phyloP scores from a whole-genome alignment of 140 eudicot species.

The Anethum foeniculum region DNA sequence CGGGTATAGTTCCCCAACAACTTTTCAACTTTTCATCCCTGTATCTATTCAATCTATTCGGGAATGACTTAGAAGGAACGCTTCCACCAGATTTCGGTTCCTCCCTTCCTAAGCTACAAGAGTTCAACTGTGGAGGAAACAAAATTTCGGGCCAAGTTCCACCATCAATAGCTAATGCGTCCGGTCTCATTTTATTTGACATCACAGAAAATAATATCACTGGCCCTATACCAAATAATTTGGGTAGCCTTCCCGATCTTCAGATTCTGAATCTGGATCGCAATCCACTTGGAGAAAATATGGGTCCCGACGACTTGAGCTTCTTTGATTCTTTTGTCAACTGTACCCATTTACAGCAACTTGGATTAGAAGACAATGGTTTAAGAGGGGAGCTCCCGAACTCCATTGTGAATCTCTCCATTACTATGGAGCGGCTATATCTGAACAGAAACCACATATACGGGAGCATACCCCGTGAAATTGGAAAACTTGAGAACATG shows the following conservation, averaged over 20 bases:
- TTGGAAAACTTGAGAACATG: background rate
- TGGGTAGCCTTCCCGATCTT: background rate
- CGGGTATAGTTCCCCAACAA: background rate
- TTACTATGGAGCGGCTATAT: background rate
- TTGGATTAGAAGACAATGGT: background rate
- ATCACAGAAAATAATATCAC: background rate
- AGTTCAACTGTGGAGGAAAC: background rate
- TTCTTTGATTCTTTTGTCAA: background rate
- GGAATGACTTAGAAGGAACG: background rate
- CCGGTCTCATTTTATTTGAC: background rate
- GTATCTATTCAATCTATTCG: background rate
- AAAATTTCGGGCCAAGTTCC: background rate
- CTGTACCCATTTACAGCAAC: background rate
- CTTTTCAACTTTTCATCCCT: background rate
- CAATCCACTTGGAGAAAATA: background rate
- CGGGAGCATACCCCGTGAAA: background rate
- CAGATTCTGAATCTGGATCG: background rate
- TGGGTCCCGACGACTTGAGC: background rate
- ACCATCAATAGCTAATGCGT: slow-evolving; percentile 7
- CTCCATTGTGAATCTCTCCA: slow-evolving; percentile 3
- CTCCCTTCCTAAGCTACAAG: background rate
- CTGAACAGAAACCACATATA: background rate
- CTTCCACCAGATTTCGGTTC: slow-evolving; percentile 8
- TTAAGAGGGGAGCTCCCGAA: background rate
- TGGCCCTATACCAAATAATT: background rate